Evolutionary conservation across 441 rosid genomes (phyloP).

Genomic region (Euphorbia schlechtendalii): DNA sequence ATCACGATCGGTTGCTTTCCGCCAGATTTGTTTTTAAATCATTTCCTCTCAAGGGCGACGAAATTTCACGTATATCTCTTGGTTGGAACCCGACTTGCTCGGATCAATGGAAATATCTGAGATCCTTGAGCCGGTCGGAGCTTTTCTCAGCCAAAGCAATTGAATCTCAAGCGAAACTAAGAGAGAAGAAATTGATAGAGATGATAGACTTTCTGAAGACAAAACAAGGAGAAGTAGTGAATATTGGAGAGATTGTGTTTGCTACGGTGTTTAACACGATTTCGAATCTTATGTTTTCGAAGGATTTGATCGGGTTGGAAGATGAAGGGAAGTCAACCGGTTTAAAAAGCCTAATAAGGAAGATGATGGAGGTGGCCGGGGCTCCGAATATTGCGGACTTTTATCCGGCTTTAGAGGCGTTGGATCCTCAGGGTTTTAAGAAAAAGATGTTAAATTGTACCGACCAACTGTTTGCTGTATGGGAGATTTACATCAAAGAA

Average conservation of each 20-base stretch:
- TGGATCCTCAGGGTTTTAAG: conserved; percentile 30
- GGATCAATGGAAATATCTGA: conserved; percentile 21
- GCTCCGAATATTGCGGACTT: conserved; percentile 26
- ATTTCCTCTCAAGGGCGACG: too few relatives aligned
- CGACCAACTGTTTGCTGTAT: conserved; percentile 13
- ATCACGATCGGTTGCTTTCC: conserved; percentile 24
- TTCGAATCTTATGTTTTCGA: conserved; percentile 20
- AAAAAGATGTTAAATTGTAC: conserved; percentile 6
- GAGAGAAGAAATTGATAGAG: too few relatives aligned
- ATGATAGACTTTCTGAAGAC: too few relatives aligned
- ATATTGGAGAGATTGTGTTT: too few relatives aligned
- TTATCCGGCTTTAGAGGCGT: conserved; percentile 24
- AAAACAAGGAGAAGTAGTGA: too few relatives aligned
- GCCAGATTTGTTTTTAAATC: conserved; percentile 18
- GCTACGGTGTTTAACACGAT: conserved; percentile 21
- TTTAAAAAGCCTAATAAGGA: conserved; percentile 16
- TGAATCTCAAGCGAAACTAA: too few relatives aligned
- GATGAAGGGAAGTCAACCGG: background rate
- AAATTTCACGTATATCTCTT: too few relatives aligned
- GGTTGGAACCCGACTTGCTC: conserved; percentile 14
- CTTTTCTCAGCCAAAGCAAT: conserved; percentile 18
- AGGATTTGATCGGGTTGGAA: conserved; percentile 17
- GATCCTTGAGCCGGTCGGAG: conserved; percentile 23
- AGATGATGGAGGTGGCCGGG: conserved; percentile 11
- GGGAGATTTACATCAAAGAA: conserved; percentile 24